Conservation (phyloP, 2,329 filamentous ascomycete species). For the Neofusicoccum kwambonambiense region DNA sequence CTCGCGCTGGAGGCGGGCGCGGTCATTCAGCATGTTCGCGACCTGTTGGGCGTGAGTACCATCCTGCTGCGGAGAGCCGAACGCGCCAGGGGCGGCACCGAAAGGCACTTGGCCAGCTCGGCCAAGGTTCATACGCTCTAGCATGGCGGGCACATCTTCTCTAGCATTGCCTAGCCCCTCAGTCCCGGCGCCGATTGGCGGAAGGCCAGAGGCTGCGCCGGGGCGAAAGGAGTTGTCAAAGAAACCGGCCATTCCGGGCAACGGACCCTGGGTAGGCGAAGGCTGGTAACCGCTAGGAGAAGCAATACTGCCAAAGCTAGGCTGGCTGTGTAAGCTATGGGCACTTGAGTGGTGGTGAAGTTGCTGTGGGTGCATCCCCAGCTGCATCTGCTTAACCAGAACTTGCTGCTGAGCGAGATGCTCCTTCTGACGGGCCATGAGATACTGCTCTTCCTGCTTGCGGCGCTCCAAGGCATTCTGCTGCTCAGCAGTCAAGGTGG, state of each 20-base stretch:
- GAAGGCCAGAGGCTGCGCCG: slow-evolving; percentile 40
- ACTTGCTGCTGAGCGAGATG: slow-evolving; percentile 83
- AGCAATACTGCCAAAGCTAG: slow-evolving; percentile 91
- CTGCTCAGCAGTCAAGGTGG: slow-evolving; percentile 93
- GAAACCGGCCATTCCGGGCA: slow-evolving; percentile 56
- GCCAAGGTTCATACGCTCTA: slow-evolving; percentile 65
- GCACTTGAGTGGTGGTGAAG: slow-evolving; percentile 93
- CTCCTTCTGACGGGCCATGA: slow-evolving; percentile 95
- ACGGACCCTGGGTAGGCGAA: slow-evolving; percentile 54
- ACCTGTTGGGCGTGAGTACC: slow-evolving; percentile 57
- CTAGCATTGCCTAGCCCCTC: slow-evolving; percentile 50
- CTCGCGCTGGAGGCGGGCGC: slow-evolving; percentile 60
- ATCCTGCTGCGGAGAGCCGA: slow-evolving; percentile 48
- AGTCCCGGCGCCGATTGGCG: slow-evolving; percentile 45
- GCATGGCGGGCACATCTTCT: slow-evolving; percentile 67
- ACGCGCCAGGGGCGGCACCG: slow-evolving; percentile 44
- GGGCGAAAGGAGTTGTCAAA: slow-evolving; percentile 61
- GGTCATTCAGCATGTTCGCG: slow-evolving; percentile 60
- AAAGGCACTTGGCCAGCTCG: slow-evolving; percentile 51
- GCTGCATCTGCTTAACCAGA: slow-evolving; percentile 68
- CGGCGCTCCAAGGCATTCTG: slow-evolving; percentile 94
- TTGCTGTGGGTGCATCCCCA: slow-evolving; percentile 53
- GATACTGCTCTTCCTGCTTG: slow-evolving; percentile 97
- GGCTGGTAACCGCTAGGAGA: slow-evolving; percentile 74
- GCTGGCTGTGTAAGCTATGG: slow-evolving; percentile 94